These are phyloP conservation scores for Dendrobium chrysotoxum DNA, from an alignment of 106 monocot genomes.

Conservation along the genomic window DNA sequence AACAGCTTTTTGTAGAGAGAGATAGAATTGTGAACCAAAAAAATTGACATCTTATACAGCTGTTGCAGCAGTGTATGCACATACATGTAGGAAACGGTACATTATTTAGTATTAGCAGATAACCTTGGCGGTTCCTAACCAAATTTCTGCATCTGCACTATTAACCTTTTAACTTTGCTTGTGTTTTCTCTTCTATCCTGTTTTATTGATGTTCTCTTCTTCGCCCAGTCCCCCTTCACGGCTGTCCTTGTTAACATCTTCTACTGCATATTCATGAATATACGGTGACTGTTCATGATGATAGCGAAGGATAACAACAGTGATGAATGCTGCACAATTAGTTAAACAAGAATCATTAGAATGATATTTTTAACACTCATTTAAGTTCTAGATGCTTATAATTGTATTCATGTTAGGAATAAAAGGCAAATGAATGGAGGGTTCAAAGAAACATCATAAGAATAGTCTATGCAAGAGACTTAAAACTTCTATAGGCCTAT, in stretches of 20 bases:
- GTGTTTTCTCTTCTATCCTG: not conserved
- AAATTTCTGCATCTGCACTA: not conserved
- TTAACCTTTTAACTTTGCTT: not conserved
- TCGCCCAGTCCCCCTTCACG: not conserved
- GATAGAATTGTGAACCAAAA: not conserved
- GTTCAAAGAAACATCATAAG: too few relatives aligned
- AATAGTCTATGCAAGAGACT: too few relatives aligned
- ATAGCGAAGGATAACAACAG: constrained; percentile 2
- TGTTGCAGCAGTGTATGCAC: not conserved
- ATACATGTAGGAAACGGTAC: not conserved
- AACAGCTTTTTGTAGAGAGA: not conserved
- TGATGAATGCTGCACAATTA: constrained; percentile 5
- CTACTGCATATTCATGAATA: not conserved
- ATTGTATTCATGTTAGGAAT: too few relatives aligned
- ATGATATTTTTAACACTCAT: not conserved
- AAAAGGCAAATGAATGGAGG: too few relatives aligned
- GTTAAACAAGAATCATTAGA: not conserved
- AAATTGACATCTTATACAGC: not conserved
- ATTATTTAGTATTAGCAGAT: not conserved
- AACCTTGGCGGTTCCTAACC: not conserved
- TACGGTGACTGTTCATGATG: not conserved
- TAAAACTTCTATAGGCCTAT: too few relatives aligned
- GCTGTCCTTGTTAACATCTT: not conserved
- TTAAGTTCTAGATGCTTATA: too few relatives aligned
- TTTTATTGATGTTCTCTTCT: not conserved